Conservation (phyloP, 371 early-diverging fungal species). For the Zychaea mexicana region DNA sequence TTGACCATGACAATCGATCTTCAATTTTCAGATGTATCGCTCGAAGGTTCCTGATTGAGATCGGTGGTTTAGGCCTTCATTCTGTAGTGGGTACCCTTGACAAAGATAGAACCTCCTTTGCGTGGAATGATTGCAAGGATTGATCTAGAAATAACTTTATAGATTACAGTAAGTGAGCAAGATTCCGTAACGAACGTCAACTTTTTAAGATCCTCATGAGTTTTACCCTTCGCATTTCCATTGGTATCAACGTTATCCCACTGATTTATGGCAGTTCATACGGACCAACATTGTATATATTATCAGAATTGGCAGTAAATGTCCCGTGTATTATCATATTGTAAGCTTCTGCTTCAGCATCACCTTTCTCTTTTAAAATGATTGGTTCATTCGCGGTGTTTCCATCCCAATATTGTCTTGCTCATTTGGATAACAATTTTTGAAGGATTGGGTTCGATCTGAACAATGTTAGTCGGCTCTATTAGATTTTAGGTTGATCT, state of each 20-base stretch:
- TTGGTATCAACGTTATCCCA: conserved; percentile 52
- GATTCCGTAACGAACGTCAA: background rate
- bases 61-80: conserved; percentile 76
- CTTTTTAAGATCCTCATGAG: too few species aligned
- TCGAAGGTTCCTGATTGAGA: conserved; percentile 72
- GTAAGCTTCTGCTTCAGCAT: conserved; percentile 28
- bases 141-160: conserved; percentile 53
- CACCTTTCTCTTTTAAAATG: conserved; percentile 10
- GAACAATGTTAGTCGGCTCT: conserved; percentile 75
- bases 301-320: conserved; percentile 13
- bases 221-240: conserved; percentile 54
- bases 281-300: conserved; percentile 36
- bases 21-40: conserved; percentile 70
- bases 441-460: conserved; percentile 67
- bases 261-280: conserved; percentile 58
- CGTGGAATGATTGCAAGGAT: conserved; percentile 74
- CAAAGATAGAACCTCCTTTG: conserved; percentile 70
- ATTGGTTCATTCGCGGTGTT: conserved; percentile 47
- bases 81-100: conserved; percentile 79
- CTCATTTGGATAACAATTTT: conserved; percentile 59
- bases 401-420: conserved; percentile 65
- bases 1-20: conserved; percentile 56
- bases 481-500: background rate
- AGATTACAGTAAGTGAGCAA: background rate
- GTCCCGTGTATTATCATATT: conserved; percentile 34